Evolutionary conservation across 352 stramenopile species (phyloP).

Genomic region (Phytophthora sojae): DNA sequence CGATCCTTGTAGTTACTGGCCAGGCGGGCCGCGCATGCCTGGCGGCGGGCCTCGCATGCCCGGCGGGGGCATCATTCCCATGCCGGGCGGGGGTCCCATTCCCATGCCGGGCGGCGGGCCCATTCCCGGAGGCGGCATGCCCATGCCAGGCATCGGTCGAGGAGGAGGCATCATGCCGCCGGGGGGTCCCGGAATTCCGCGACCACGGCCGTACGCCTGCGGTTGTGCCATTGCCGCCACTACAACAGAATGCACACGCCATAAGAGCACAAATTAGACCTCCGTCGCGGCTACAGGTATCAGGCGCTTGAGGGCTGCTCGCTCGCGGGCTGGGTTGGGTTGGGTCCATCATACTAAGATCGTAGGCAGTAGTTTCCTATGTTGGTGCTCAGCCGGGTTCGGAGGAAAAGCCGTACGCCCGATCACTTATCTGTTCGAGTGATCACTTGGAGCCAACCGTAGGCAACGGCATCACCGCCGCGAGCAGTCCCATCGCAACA

Average conservation of each 20-base stretch:
- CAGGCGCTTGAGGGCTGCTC: neutral
- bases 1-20: conserved; percentile 60
- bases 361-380: conserved; percentile 77
- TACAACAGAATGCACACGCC: conserved; percentile 21
- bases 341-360: conserved; percentile 90
- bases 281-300: conserved; percentile 6
- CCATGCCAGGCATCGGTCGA: conserved; percentile 68
- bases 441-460: conserved; percentile 76
- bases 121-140: conserved; percentile 74
- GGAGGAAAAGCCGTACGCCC: conserved; percentile 66
- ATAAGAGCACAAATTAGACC: conserved; percentile 20
- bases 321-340: neutral
- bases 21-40: conserved; percentile 75
- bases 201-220: conserved; percentile 81
- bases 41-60: conserved; percentile 73
- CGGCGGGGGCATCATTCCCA: conserved; percentile 83
- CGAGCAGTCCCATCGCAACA: conserved; percentile 2
- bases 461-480: conserved; percentile 7
- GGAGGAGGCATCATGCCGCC: conserved; percentile 73
- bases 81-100: conserved; percentile 78
- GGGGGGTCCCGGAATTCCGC: conserved; percentile 68
- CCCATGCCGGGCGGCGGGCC: conserved; percentile 78
- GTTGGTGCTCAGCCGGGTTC: conserved; percentile 75
- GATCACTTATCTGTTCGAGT: conserved; percentile 89
- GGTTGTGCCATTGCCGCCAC: conserved; percentile 85